Percentiles rank a stretch among this genome's conserved stretches.
Evolutionary conservation across 2,329 filamentous ascomycete species (phyloP).

Genomic region (Xylariales sp.): DNA sequence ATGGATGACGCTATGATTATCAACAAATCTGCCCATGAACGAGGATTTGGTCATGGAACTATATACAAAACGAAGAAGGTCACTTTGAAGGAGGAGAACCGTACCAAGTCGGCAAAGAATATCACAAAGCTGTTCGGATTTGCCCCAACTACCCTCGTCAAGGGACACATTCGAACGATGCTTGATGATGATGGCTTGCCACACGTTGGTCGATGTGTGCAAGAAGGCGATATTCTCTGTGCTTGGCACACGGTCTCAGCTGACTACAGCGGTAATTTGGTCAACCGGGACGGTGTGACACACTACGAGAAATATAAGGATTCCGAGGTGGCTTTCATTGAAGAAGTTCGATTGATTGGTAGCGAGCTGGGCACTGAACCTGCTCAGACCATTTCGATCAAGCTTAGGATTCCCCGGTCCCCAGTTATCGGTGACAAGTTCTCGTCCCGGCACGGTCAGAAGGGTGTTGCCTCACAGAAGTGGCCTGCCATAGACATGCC

Average conservation of each 20-base stretch:
- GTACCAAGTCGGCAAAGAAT: slow-evolving; percentile 60
- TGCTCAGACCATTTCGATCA: slow-evolving; percentile 84
- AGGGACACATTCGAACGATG: slow-evolving; percentile 63
- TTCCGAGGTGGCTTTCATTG: slow-evolving; percentile 78
- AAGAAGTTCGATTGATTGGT: slow-evolving; percentile 88
- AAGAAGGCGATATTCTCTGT: slow-evolving; percentile 78
- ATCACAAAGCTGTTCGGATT: slow-evolving; percentile 88
- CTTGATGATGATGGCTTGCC: slow-evolving; percentile 88
- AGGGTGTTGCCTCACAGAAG: slow-evolving; percentile 93
- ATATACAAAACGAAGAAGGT: slow-evolving; percentile 98
- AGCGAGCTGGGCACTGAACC: slow-evolving; percentile 79
- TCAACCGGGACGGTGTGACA: slow-evolving; percentile 82
- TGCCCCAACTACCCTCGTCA: slow-evolving; percentile 70
- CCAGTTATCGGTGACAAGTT: slow-evolving; percentile 98
- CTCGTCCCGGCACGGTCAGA: slow-evolving; percentile 96
- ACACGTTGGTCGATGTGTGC: slow-evolving; percentile 70
- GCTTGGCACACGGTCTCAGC: slow-evolving; percentile 86
- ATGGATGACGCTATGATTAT: slow-evolving; percentile 99
- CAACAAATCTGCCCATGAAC: slow-evolving; percentile 94
- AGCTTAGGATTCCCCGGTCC: slow-evolving; percentile 83
- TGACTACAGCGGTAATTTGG: slow-evolving; percentile 71
- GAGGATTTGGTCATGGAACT: slow-evolving; percentile 91
- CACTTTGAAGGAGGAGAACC: slow-evolving; percentile 74
- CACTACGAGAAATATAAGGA: slow-evolving; percentile 96
- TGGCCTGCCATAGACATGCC: slow-evolving; percentile 95